Conservation (phyloP, 352 stramenopile species). For the Phytophthora rubi region DNA sequence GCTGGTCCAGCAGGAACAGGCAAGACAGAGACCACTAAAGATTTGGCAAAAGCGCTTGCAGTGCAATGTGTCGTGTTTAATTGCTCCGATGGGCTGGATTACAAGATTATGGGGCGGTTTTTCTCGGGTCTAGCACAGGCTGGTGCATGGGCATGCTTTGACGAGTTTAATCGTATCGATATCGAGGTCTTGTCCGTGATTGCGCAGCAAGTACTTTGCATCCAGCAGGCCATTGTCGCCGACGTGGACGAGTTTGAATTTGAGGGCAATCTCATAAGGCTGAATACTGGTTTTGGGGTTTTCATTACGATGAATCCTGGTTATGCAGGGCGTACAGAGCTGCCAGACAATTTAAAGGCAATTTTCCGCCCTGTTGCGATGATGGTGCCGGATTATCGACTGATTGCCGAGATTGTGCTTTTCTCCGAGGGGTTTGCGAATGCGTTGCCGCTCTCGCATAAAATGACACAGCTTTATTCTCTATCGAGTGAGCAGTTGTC, state of each 20-base stretch:
- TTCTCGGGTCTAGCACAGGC: slow-evolving; percentile 94
- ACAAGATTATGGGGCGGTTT: slow-evolving; percentile 97
- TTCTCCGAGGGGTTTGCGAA: slow-evolving; percentile 95
- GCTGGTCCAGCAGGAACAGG: slow-evolving; percentile 93
- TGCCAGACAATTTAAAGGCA: slow-evolving; percentile 95
- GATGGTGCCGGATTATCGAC: slow-evolving; percentile 95
- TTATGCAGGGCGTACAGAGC: slow-evolving; percentile 92
- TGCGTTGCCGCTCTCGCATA: slow-evolving; percentile 91
- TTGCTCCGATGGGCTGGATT: slow-evolving; percentile 95
- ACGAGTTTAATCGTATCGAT: slow-evolving; percentile 97
- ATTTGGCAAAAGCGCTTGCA: slow-evolving; percentile 94
- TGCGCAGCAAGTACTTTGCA: slow-evolving; percentile 95
- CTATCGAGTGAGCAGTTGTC: slow-evolving; percentile 94
- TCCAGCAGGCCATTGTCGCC: slow-evolving; percentile 93
- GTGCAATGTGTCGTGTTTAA: slow-evolving; percentile 97
- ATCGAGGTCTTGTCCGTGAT: slow-evolving; percentile 96
- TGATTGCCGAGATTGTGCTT: slow-evolving; percentile 96
- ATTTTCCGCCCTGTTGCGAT: slow-evolving; percentile 94
- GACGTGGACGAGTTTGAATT: slow-evolving; percentile 93
- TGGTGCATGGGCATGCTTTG: slow-evolving; percentile 95
- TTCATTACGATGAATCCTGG: slow-evolving; percentile 97
- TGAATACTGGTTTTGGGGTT: slow-evolving; percentile 93
- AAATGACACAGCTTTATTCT: slow-evolving; percentile 95
- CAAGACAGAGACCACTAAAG: slow-evolving; percentile 96
- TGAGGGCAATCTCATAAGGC: slow-evolving; percentile 91